phyloP scores from a whole-genome alignment of 352 stramenopile genomes.

The Phytophthora capsici region DNA sequence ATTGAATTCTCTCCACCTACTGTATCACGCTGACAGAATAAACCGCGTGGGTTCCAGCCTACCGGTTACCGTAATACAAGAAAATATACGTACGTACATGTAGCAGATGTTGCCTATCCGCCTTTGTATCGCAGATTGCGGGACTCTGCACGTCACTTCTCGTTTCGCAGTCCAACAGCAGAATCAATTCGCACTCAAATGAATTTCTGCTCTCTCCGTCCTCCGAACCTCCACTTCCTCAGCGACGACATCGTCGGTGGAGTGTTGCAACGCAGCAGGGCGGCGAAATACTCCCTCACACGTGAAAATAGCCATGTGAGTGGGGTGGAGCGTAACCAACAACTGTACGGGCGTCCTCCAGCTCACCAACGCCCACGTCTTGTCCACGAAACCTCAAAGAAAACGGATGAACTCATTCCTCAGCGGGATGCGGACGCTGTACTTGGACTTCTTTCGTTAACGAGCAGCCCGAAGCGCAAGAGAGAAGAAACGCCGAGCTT shows the following conservation, averaged over 20 bases:
- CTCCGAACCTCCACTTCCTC: slow-evolving; percentile 13
- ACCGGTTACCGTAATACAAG: not conserved
- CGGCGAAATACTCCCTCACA: not conserved
- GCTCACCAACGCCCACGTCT: not conserved
- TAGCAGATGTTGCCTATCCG: slow-evolving; percentile 24
- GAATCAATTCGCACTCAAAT: not conserved
- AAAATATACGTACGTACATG: slow-evolving; percentile 5
- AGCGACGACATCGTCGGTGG: slow-evolving; percentile 20
- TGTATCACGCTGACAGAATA: slow-evolving; percentile 23
- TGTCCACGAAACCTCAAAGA: not conserved
- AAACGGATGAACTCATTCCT: not conserved
- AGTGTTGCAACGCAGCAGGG: slow-evolving; percentile 6
- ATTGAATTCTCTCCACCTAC: no score
- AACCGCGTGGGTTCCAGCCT: not conserved
- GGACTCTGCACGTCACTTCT: slow-evolving; percentile 18
- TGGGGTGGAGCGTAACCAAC: not conserved
- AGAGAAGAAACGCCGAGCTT: not conserved
- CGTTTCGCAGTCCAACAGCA: slow-evolving; percentile 16
- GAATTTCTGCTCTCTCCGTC: slow-evolving; percentile 18
- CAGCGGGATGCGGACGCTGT: slow-evolving; percentile 17
- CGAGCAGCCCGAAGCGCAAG: slow-evolving; percentile 5
- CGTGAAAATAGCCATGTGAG: not conserved
- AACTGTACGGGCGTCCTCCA: not conserved
- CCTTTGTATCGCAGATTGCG: slow-evolving; percentile 26
- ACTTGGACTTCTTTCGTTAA: slow-evolving; percentile 17